Evolutionary conservation across 2,329 filamentous ascomycete genomes (phyloP).

Genomic region (Xylariaceae sp.): DNA sequence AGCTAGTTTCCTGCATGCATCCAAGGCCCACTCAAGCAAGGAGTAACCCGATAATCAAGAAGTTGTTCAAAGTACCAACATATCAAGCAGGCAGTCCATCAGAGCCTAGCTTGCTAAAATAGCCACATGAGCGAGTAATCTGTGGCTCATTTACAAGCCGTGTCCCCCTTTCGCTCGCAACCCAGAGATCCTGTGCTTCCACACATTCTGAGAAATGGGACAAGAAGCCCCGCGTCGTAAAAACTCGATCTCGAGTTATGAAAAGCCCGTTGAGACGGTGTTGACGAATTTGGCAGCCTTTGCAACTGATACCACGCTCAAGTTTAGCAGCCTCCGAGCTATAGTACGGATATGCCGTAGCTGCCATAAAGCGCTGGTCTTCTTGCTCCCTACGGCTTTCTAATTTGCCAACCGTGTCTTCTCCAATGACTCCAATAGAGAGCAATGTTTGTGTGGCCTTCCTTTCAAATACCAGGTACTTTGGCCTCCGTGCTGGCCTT

Average conservation of each 20-base stretch:
- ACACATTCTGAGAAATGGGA: conserved; percentile 20
- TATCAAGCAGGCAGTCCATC: conserved; percentile 7
- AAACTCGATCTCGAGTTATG: conserved; percentile 6
- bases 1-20: too few relatives aligned
- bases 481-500: conserved; percentile 6
- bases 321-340: conserved; percentile 18
- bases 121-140: conserved; percentile 12
- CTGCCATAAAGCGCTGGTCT: conserved; percentile 18
- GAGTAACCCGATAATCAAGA: too few relatives aligned
- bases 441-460: too few relatives aligned
- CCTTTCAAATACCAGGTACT: conserved; percentile 15
- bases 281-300: conserved; percentile 18
- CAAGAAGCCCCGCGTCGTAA: conserved; percentile 19
- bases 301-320: conserved; percentile 23
- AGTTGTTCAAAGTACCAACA: too few relatives aligned
- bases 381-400: conserved; percentile 7
- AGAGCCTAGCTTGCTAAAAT: conserved; percentile 8
- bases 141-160: conserved; percentile 5
- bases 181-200: conserved; percentile 18
- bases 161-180: conserved; percentile 15
- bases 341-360: conserved; percentile 23
- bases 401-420: too few relatives aligned
- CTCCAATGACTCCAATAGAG: too few relatives aligned
- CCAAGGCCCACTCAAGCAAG: too few relatives aligned
- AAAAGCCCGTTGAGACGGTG: conserved; percentile 3